phyloP scores from a whole-genome alignment of 2,329 filamentous ascomycete genomes.

The Botrytis porri region DNA sequence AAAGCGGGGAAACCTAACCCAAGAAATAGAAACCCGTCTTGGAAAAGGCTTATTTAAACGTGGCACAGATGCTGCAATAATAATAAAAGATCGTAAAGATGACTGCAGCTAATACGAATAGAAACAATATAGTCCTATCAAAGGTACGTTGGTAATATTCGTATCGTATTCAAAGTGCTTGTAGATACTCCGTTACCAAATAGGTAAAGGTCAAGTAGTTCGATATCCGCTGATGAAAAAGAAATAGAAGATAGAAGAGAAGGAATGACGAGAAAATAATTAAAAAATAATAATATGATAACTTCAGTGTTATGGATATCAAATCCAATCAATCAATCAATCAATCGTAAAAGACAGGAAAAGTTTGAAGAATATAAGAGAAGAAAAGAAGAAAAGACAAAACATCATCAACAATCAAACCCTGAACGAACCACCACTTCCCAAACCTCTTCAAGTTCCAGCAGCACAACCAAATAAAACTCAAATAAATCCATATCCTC shows the following conservation, averaged over 20 bases:
- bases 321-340: neutral
- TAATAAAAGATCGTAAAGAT: constrained; percentile 11
- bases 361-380: neutral
- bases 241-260: neutral
- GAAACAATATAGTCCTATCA: constrained; percentile 30
- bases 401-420: neutral
- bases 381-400: neutral
- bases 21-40: constrained; percentile 14
- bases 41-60: constrained; percentile 3
- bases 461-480: neutral
- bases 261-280: neutral
- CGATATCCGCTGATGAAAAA: neutral
- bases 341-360: neutral
- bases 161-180: neutral
- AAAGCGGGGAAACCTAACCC: neutral
- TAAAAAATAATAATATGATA: too few species aligned
- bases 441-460: neutral
- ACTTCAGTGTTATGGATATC: neutral
- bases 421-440: too few species aligned
- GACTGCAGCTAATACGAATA: neutral
- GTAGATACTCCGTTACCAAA: neutral
- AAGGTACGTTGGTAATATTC: constrained; percentile 28
- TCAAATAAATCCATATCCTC: neutral
- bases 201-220: neutral
- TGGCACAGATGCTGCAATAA: neutral